Percentiles rank a stretch among this genome's conserved stretches.
phyloP scores from a whole-genome alignment of 139 green algal genomes.

The Desmodesmus armatus region DNA sequence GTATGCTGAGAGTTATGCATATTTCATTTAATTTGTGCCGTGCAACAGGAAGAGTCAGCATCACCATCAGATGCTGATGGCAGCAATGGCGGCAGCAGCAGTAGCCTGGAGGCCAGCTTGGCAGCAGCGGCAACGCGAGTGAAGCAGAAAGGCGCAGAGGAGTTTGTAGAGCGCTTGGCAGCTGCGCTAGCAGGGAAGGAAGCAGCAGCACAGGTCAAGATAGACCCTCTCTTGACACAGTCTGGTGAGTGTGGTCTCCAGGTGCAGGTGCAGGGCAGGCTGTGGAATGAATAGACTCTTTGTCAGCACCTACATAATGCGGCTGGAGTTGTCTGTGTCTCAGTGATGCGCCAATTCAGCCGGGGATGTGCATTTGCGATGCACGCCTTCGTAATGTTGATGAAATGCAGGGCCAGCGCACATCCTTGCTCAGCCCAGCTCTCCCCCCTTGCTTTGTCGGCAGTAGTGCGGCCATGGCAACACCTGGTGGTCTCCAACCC shows the following conservation, averaged over 20 bases:
- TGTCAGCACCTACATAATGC: not conserved
- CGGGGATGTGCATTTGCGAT: too few species aligned
- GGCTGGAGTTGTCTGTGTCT: not conserved
- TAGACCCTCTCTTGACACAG: constrained; percentile 1
- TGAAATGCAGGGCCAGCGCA: too few species aligned
- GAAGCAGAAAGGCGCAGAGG: constrained; percentile 29
- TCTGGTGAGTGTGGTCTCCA: not conserved
- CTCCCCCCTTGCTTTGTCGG: too few species aligned
- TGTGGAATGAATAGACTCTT: too few species aligned
- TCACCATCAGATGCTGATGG: not conserved
- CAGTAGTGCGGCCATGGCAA: too few species aligned
- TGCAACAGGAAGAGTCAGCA: not conserved
- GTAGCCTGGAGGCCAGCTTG: not conserved
- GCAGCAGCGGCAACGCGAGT: constrained; percentile 28
- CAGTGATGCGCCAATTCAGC: not conserved
- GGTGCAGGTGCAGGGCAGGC: too few species aligned
- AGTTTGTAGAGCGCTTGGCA: constrained; percentile 39
- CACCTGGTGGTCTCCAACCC: too few species aligned
- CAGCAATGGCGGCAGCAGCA: not conserved
- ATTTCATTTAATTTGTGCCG: too few species aligned
- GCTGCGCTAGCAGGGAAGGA: constrained; percentile 14
- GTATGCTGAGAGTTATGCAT: too few species aligned
- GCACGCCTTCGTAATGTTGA: too few species aligned
- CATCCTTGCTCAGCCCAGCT: too few species aligned
- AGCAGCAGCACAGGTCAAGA: not conserved